Conservation (phyloP, 441 rosid species). For the Gossypium aridum region DNA sequence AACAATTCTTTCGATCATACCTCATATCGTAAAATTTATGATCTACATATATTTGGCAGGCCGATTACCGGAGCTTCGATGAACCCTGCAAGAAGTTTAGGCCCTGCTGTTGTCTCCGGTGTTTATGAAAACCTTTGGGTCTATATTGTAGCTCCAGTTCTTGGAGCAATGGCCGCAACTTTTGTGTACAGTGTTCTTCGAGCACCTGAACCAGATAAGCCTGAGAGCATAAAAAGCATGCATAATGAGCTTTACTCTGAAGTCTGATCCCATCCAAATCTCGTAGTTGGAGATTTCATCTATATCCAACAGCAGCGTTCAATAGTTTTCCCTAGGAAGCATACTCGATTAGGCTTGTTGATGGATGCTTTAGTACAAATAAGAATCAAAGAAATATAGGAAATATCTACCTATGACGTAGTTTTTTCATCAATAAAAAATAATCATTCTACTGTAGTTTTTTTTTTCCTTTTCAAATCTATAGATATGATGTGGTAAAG, state of each 20-base stretch:
- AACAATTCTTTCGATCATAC: not conserved
- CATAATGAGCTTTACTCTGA: constrained; percentile 25
- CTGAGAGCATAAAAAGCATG: constrained; percentile 15
- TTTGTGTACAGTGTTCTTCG: constrained; percentile 28
- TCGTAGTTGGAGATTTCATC: not conserved
- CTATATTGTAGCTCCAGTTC: constrained; percentile 34
- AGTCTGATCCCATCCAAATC: constrained; percentile 18
- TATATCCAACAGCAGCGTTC: not conserved
- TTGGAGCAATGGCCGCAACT: constrained; percentile 41
- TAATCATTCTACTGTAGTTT: not conserved
- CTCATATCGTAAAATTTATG: not conserved
- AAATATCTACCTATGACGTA: not conserved
- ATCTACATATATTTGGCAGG: constrained; percentile 24
- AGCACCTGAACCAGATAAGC: constrained; percentile 24
- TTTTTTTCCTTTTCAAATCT: not conserved
- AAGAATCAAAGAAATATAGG: not conserved
- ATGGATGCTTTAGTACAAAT: not conserved
- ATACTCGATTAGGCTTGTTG: not conserved
- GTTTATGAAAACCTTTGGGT: constrained; percentile 44
- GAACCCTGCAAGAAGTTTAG: constrained; percentile 61
- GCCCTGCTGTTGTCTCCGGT: constrained; percentile 44
- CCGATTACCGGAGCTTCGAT: constrained; percentile 61
- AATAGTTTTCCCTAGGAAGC: not conserved
- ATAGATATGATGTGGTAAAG: not conserved
- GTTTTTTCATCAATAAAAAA: not conserved